Base-by-base conservation (phyloP, 306 rosid genomes). In the Cotoneaster glaucophyllus region DNA sequence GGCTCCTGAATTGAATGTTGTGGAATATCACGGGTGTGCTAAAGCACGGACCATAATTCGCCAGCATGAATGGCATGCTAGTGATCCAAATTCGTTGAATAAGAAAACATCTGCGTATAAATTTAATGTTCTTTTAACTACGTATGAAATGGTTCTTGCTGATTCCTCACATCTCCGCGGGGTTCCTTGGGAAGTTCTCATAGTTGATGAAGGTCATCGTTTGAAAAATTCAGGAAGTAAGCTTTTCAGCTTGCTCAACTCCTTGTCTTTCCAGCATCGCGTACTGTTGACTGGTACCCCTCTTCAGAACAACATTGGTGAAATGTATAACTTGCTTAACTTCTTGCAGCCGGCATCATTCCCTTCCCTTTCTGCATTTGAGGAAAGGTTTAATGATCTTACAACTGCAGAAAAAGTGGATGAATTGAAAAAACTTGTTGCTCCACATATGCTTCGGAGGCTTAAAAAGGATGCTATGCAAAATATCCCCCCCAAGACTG, bases 401-500 rank as follows among this genome's bases (percentile, higher is more conserved):
- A 90, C 98, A n/a, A 90, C 96, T 57, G 90, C 99, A 0, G 98
- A 96, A 81, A 96, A 93, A 84, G 98, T 96, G 65, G 99, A 92
- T 15, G 99, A 96, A 78, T 78, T 96, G 87, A 96, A 96, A 85
- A 96, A 96, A 85, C 99, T 96, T 71, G 99, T 96, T 88, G 78
- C 99, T 85, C 99, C 99, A 34, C 98, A 92, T 82, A 96, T 96
- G 99, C 99, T 96, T 78, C 93, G 99, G 22, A 89, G 99, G 82
- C 99, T 96, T 65, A 96, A 96, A 85, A 96, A 85, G 86, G 99
- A 96, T 78, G 98, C 99, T 43, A 96, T 96, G 99, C 97, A 96
- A 80, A 96, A 96, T 80, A 96, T 96, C 61, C 99, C 99, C 43
- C 99, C 99, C n/a, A 96, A 96, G 91, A 96, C 97, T 34, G 99